phyloP scores from a whole-genome alignment of 768 basidiomycete species.

The Boletus rubescentipes region DNA sequence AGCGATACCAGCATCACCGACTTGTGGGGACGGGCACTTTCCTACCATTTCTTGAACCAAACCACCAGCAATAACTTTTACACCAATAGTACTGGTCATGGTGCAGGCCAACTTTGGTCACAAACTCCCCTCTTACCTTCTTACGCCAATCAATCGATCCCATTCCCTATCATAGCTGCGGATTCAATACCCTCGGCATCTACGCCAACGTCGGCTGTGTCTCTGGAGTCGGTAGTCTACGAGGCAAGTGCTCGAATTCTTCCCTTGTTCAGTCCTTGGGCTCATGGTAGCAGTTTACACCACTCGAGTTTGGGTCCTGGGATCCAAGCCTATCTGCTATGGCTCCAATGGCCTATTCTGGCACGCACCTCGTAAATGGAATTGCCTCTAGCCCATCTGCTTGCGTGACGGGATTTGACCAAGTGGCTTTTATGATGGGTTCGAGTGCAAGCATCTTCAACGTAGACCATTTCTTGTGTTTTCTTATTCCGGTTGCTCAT shows the following conservation, averaged over 20 bases:
- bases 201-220: constrained; percentile 39
- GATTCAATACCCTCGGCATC: constrained; percentile 51
- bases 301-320: constrained; percentile 71
- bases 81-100: constrained; percentile 57
- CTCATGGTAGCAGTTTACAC: constrained; percentile 45
- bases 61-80: constrained; percentile 60
- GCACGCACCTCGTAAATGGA: constrained; percentile 63
- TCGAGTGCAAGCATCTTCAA: constrained; percentile 71
- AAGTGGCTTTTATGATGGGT: constrained; percentile 72
- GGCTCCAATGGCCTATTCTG: constrained; percentile 58
- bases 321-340: constrained; percentile 74
- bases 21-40: constrained; percentile 60
- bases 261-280: not conserved
- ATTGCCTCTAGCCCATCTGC: constrained; percentile 49
- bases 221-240: constrained; percentile 51
- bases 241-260: constrained; percentile 43
- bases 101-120: constrained; percentile 74
- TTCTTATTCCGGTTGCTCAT: not conserved
- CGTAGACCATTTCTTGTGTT: constrained; percentile 30
- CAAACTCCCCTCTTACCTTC: constrained; percentile 49
- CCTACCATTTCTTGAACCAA: constrained; percentile 72
- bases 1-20: constrained; percentile 69
- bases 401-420: constrained; percentile 77
- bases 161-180: constrained; percentile 67
- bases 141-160: constrained; percentile 49